Conservation (phyloP, 148 eudicot species). For the Dianthus caryophyllus region DNA sequence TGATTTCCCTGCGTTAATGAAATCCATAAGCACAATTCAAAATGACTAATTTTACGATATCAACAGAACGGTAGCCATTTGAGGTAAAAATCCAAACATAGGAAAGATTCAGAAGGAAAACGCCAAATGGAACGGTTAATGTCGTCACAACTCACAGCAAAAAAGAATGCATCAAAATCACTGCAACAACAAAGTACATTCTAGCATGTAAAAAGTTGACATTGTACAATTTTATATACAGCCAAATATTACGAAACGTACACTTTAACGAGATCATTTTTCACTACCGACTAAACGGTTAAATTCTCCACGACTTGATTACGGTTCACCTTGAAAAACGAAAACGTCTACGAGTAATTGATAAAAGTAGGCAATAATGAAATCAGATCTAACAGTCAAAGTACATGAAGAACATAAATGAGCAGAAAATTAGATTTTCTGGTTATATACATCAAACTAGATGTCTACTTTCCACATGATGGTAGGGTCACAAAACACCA, state of each 20-base stretch:
- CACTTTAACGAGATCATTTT: no score
- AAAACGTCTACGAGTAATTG: background rate
- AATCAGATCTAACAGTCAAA: slow-evolving; percentile 25
- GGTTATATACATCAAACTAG: no score
- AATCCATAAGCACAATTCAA: background rate
- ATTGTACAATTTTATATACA: no score
- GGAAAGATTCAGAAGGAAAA: no score
- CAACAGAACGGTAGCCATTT: background rate
- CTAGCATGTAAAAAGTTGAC: background rate
- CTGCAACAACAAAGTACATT: background rate
- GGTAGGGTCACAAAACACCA: slow-evolving; percentile 20
- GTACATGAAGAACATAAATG: slow-evolving; percentile 10
- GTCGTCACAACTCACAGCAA: background rate
- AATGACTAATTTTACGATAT: background rate
- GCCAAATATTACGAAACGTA: no score
- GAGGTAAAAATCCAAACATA: no score
- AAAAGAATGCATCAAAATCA: background rate
- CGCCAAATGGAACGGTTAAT: background rate
- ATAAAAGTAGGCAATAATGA: slow-evolving; percentile 3
- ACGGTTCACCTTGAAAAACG: background rate
- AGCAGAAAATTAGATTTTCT: slow-evolving; percentile 16
- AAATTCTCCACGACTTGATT: no score
- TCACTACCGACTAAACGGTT: no score
- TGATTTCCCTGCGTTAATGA: slow-evolving; percentile 31
- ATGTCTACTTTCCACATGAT: slow-evolving; percentile 19